Percentiles rank a stretch among this genome's conserved stretches.
These are phyloP conservation scores for Discostella stelligeroides DNA, from an alignment of 108 stramenopile genomes.

Conservation along the genomic window DNA sequence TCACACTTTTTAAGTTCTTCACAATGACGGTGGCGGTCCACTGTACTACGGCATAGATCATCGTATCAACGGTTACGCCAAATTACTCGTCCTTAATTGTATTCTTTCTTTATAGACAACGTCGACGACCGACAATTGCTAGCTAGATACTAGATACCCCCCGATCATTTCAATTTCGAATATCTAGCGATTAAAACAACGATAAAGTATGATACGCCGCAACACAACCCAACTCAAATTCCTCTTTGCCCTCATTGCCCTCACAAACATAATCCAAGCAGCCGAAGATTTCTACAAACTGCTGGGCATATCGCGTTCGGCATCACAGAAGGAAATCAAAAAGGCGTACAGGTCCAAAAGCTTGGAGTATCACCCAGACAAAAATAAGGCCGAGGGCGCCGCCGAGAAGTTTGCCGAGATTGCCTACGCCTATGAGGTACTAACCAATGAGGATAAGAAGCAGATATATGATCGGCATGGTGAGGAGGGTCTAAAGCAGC, in stretches of 20 bases:
- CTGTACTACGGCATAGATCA: too few relatives aligned
- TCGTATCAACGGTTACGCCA: too few relatives aligned
- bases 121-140: too few relatives aligned
- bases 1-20: too few relatives aligned
- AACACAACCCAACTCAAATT: too few relatives aligned
- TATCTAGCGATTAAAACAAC: too few relatives aligned
- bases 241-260: conserved; percentile 19
- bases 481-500: conserved; percentile 96
- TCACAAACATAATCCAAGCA: conserved; percentile 21
- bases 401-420: conserved; percentile 94
- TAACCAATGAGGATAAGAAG: conserved; percentile 94
- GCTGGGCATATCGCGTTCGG: conserved; percentile 69
- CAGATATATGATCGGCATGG: conserved; percentile 95
- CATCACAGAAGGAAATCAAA: conserved; percentile 87
- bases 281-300: conserved; percentile 79
- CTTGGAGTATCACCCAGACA: conserved; percentile 95
- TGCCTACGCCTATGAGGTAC: conserved; percentile 95
- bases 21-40: too few relatives aligned
- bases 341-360: conserved; percentile 95
- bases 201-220: too few relatives aligned
- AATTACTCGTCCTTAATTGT: too few relatives aligned
- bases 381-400: conserved; percentile 91
- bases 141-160: too few relatives aligned
- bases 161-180: too few relatives aligned
- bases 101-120: too few relatives aligned